Evolutionary conservation across 345 rosid genomes (phyloP), one percentile per base, ranked within the genome.

Genomic region (Euphorbia peplus): DNA sequence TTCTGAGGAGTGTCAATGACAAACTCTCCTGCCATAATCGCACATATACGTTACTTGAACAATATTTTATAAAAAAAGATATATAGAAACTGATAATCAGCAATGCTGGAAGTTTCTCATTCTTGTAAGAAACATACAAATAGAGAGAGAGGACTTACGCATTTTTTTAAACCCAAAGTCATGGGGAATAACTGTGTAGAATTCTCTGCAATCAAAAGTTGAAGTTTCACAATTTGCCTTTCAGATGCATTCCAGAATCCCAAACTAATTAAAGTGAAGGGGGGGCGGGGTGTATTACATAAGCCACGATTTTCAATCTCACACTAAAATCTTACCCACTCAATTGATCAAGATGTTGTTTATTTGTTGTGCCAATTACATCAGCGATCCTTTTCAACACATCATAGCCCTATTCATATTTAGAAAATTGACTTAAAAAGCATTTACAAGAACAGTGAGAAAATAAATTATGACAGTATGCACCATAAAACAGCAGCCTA

Each of bases 131-230:
- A 41, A 61, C 14, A 50, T 62, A 44, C 1, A 30, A 28, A 19
- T 29, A 61, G n/a, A 12, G 2, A 52, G n/a, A 73, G 74, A 75
- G 73, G 55, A 82, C 92, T 87, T 76, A 86, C 96, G 77, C 95
- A 86, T 90, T 79, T 90, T 90, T 69, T 74, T 83, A 75, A 89
- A 93, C 56, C 97, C 98, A 63, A 90, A 89, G 76, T 89, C 91
- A 83, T 90, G 97, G 19, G 98, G 97, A 72, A 93, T 87, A 64
- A 85, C 86, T 1, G 95, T 86, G 72, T 93, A 90, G 83, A 93
- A 93, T 81, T 93, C 92, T 59, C 97, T 93, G 91, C 79, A 80
- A 73, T 35, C 19, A 66, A 55, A 72, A 60, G 50, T 19, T 13
- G 39, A 59, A 11, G 22, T 75, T 28, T 16, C 14, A 57, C 32